phyloP scores from a whole-genome alignment of 2,329 filamentous ascomycete genomes.

The Aureobasidium sp. region DNA sequence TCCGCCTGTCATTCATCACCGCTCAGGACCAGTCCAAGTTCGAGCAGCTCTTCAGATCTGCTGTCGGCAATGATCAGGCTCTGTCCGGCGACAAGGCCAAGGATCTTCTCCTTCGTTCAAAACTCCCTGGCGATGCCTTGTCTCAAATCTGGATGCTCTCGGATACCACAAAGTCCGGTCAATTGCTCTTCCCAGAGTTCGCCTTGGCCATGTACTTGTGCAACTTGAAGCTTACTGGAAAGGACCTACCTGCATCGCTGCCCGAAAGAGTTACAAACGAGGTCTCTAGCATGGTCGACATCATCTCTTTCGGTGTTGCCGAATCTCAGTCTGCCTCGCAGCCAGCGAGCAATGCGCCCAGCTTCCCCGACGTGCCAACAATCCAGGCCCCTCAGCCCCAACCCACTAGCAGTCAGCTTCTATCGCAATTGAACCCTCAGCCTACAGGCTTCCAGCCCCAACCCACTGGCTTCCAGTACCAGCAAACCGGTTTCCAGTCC shows the following conservation, averaged over 20 bases:
- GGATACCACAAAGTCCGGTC: conserved; percentile 92
- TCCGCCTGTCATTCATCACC: conserved; percentile 91
- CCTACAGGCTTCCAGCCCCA: conserved; percentile 49
- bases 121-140: conserved; percentile 75
- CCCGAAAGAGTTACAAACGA: conserved; percentile 90
- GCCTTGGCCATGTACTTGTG: conserved; percentile 97
- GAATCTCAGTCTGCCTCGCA: conserved; percentile 53
- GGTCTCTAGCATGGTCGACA: conserved; percentile 98
- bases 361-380: conserved; percentile 53
- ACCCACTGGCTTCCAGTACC: conserved; percentile 48
- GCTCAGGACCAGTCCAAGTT: conserved; percentile 93
- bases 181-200: conserved; percentile 95
- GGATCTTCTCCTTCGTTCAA: conserved; percentile 80
- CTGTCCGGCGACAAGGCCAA: conserved; percentile 88
- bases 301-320: conserved; percentile 87
- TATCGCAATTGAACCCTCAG: conserved; percentile 48
- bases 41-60: conserved; percentile 94
- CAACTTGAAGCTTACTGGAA: conserved; percentile 84
- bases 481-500: conserved; percentile 23
- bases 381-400: conserved; percentile 45
- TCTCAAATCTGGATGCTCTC: conserved; percentile 85
- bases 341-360: conserved; percentile 58
- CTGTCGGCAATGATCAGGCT: conserved; percentile 73
- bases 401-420: conserved; percentile 56
- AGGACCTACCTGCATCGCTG: conserved; percentile 62